phyloP scores from a whole-genome alignment of 148 eudicot species.

The Rhododendron henanense region DNA sequence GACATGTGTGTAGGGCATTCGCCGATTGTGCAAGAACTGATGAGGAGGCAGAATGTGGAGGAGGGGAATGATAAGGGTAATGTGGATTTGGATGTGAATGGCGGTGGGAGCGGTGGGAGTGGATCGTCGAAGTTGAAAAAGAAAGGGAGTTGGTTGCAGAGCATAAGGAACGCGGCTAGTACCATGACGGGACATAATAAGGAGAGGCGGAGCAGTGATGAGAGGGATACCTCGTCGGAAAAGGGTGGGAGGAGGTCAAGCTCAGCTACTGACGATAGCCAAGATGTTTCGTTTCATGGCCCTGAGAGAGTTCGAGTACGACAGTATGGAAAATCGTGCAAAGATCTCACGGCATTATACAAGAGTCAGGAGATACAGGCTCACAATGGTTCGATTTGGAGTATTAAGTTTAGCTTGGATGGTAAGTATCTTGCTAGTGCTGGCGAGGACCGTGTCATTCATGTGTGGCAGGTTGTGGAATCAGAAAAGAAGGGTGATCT shows the following conservation, averaged over 20 bases:
- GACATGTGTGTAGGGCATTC: slow-evolving; percentile 88
- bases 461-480: slow-evolving; percentile 83
- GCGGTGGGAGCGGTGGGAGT: slow-evolving; percentile 35
- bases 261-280: slow-evolving; percentile 95
- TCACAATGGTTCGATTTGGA: slow-evolving; percentile 92
- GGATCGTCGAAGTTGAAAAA: slow-evolving; percentile 60
- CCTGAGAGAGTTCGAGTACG: slow-evolving; percentile 80
- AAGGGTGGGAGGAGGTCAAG: slow-evolving; percentile 87
- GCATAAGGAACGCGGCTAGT: slow-evolving; percentile 73
- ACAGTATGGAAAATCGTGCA: slow-evolving; percentile 82
- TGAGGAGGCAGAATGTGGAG: slow-evolving; percentile 93
- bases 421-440: slow-evolving; percentile 95
- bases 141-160: slow-evolving; percentile 80
- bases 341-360: slow-evolving; percentile 68
- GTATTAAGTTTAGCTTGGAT: slow-evolving; percentile 83
- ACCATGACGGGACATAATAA: slow-evolving; percentile 50
- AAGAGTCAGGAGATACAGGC: slow-evolving; percentile 91
- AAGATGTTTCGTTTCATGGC: slow-evolving; percentile 74
- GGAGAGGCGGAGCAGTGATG: slow-evolving; percentile 79
- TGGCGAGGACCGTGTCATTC: slow-evolving; percentile 92
- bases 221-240: slow-evolving; percentile 82
- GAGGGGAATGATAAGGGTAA: slow-evolving; percentile 36
- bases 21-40: slow-evolving; percentile 86
- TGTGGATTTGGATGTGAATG: slow-evolving; percentile 29
- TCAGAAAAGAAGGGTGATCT: slow-evolving; percentile 77